These are phyloP conservation scores for Bremia lactucae DNA, from an alignment of 352 stramenopile genomes.

Conservation along the genomic window DNA sequence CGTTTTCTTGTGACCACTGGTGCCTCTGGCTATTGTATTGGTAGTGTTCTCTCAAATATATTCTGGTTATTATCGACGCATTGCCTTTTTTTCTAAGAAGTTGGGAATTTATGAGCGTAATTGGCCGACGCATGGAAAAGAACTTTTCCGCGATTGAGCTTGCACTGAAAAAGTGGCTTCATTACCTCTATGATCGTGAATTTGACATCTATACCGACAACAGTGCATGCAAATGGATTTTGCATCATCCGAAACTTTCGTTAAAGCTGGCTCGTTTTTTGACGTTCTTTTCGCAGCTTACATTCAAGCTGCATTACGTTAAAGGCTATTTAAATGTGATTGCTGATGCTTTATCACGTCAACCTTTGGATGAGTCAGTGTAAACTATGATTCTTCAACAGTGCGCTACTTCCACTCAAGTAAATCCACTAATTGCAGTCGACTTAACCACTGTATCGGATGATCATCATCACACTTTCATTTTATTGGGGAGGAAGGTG, in stretches of 20 bases:
- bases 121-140: conserved; percentile 1
- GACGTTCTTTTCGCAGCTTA: background rate
- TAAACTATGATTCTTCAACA: too few relatives aligned
- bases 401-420: too few relatives aligned
- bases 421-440: too few relatives aligned
- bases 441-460: too few relatives aligned
- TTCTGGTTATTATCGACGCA: background rate
- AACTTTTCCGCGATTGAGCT: background rate
- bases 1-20: too few relatives aligned
- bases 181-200: background rate
- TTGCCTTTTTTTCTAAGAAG: conserved; percentile 3
- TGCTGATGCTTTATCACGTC: background rate
- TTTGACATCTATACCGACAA: conserved; percentile 1
- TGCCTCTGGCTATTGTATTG: background rate
- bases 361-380: background rate
- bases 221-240: background rate
- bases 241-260: background rate
- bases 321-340: background rate
- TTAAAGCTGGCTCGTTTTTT: background rate
- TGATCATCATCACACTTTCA: too few relatives aligned
- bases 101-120: background rate
- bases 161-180: background rate
- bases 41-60: conserved; percentile 1
- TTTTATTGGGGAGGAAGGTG: too few relatives aligned
- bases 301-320: background rate